Percentiles rank a stretch among this genome's conserved stretches.
These are phyloP conservation scores for Lactarius psammicola DNA, from an alignment of 768 basidiomycete species.

Conservation along the genomic window DNA sequence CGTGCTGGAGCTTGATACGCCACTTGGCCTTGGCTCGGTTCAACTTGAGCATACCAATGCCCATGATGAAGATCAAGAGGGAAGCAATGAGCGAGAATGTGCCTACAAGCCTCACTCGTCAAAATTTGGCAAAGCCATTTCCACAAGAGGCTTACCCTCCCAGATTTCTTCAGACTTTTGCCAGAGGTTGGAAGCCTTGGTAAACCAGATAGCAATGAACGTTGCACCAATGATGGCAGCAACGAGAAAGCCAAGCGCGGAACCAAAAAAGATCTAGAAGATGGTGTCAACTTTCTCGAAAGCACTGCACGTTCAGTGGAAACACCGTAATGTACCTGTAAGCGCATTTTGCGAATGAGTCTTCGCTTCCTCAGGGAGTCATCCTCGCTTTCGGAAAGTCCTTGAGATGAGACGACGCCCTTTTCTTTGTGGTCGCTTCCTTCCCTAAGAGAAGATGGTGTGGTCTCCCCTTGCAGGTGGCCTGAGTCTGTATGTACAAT, in stretches of 20 bases:
- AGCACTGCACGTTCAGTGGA: background rate
- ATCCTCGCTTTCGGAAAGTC: slow-evolving; percentile 25
- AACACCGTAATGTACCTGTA: slow-evolving; percentile 47
- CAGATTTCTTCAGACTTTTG: slow-evolving; percentile 80
- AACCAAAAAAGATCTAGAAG: slow-evolving; percentile 73
- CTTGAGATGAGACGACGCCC: slow-evolving; percentile 4
- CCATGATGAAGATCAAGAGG: slow-evolving; percentile 91
- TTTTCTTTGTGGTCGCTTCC: slow-evolving; percentile 10
- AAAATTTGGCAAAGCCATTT: slow-evolving; percentile 2
- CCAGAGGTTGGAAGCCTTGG: slow-evolving; percentile 83
- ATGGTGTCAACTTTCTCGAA: background rate
- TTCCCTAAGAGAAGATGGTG: background rate
- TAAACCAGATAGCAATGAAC: slow-evolving; percentile 96
- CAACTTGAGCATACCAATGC: slow-evolving; percentile 91
- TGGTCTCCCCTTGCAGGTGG: background rate
- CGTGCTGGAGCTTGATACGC: slow-evolving; percentile 81
- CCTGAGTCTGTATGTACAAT: slow-evolving; percentile 45
- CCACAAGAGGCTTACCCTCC: slow-evolving; percentile 65
- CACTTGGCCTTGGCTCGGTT: slow-evolving; percentile 93
- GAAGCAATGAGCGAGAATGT: slow-evolving; percentile 69
- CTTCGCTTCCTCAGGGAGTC: slow-evolving; percentile 35
- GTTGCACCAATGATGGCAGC: slow-evolving; percentile 84
- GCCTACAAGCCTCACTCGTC: slow-evolving; percentile 40
- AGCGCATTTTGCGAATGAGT: slow-evolving; percentile 64
- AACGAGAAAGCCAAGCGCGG: slow-evolving; percentile 68